These are phyloP conservation scores for Candolleomyces eurysporus DNA, from an alignment of 768 basidiomycete genomes.

Conservation along the genomic window DNA sequence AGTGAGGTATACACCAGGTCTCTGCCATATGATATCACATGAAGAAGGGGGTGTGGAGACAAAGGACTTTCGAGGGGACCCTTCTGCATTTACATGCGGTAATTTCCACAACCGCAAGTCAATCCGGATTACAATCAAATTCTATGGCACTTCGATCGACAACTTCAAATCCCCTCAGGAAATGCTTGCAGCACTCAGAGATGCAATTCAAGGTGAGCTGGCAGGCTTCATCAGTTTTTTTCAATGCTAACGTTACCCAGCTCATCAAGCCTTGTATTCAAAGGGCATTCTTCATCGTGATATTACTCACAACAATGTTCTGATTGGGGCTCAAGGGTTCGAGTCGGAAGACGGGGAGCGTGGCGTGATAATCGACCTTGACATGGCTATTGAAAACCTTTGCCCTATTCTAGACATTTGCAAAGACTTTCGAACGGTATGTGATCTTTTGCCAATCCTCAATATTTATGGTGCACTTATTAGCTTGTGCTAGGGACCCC, in stretches of 20 bases:
- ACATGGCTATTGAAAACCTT: constrained; percentile 6
- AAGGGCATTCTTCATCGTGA: constrained; percentile 23
- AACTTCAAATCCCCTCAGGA: neutral
- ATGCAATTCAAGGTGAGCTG: neutral
- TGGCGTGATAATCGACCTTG: constrained; percentile 11
- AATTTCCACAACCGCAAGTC: neutral
- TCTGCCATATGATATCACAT: neutral
- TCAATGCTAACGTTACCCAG: too few species aligned
- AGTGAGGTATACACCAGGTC: neutral
- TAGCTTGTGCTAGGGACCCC: neutral
- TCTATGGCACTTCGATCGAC: neutral
- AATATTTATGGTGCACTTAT: neutral
- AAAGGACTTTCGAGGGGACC: neutral
- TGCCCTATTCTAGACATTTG: neutral
- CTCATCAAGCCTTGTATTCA: too few species aligned
- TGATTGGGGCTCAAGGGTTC: constrained; percentile 9
- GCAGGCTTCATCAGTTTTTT: neutral
- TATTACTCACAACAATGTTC: constrained; percentile 23
- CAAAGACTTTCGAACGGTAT: neutral
- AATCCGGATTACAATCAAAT: neutral
- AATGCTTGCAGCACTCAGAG: neutral
- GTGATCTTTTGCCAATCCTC: neutral
- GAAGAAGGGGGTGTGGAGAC: neutral
- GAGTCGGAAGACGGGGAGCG: neutral
- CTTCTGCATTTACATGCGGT: neutral